Percentiles rank a stretch among this genome's conserved stretches.
phyloP scores from a whole-genome alignment of 441 rosid species.

The Aquilaria agallochum region DNA sequence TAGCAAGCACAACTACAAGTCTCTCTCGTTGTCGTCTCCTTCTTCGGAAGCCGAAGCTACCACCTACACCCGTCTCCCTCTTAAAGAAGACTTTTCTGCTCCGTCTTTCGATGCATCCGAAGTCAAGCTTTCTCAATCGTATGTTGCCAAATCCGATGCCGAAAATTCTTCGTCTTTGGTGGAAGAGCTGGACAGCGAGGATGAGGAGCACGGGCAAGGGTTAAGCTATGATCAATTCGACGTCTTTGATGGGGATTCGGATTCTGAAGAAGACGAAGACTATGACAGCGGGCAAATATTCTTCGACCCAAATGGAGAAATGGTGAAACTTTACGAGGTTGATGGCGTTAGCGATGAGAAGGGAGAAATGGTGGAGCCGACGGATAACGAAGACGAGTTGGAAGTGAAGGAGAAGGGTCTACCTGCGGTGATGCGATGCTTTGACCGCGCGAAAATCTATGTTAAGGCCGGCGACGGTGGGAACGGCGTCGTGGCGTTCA shows the following conservation, averaged over 20 bases:
- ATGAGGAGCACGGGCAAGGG: constrained; percentile 17
- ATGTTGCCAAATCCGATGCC: constrained; percentile 25
- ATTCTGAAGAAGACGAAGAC: constrained; percentile 26
- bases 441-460: constrained; percentile 75
- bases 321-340: constrained; percentile 25
- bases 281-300: constrained; percentile 22
- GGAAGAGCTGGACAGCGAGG: constrained; percentile 15
- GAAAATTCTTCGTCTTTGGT: constrained; percentile 7
- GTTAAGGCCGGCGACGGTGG: constrained; percentile 87
- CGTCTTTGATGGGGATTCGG: constrained; percentile 21
- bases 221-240: constrained; percentile 15
- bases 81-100: constrained; percentile 49
- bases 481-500: constrained; percentile 87
- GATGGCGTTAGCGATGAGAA: constrained; percentile 7
- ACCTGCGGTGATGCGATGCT: constrained; percentile 92
- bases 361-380: constrained; percentile 14
- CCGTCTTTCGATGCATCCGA: constrained; percentile 17
- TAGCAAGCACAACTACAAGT: constrained; percentile 23
- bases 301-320: constrained; percentile 25
- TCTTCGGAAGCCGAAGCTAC: constrained; percentile 56
- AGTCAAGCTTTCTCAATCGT: constrained; percentile 55
- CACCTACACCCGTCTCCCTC: constrained; percentile 83
- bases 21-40: constrained; percentile 24
- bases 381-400: constrained; percentile 25
- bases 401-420: constrained; percentile 83